Conservation (phyloP, 208 protist species). For the Trypanosoma scelopori region DNA sequence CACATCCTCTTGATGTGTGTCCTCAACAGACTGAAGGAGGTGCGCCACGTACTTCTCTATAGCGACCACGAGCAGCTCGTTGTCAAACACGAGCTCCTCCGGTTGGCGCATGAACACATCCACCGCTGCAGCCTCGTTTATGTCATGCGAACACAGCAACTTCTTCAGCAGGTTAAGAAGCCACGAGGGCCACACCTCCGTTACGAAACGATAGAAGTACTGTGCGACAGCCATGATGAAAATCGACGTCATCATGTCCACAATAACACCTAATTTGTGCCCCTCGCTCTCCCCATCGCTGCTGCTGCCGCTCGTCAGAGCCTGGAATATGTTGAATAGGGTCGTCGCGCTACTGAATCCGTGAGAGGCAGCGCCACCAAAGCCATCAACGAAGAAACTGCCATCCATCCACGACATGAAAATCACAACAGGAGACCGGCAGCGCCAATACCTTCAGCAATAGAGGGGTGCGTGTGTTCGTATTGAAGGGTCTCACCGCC, state of each 20-base stretch:
- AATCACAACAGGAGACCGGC: neutral
- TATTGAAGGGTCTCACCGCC: too few relatives aligned
- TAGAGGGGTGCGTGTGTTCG: too few relatives aligned
- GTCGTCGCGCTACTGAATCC: slow-evolving; percentile 8
- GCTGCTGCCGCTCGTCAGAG: neutral
- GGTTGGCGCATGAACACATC: slow-evolving; percentile 26
- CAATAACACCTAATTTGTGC: neutral
- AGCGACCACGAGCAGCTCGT: slow-evolving; percentile 24
- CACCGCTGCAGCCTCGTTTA: slow-evolving; percentile 10
- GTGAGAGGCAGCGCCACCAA: neutral
- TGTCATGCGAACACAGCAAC: neutral
- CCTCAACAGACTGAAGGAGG: slow-evolving; percentile 2
- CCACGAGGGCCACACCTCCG: slow-evolving; percentile 43
- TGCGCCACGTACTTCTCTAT: slow-evolving; percentile 26
- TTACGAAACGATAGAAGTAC: slow-evolving; percentile 39
- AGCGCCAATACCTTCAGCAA: too few relatives aligned
- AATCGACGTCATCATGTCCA: slow-evolving; percentile 19
- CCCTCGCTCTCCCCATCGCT: neutral
- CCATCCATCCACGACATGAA: neutral
- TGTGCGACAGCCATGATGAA: slow-evolving; percentile 6
- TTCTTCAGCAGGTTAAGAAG: neutral
- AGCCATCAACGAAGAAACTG: neutral
- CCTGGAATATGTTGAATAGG: slow-evolving; percentile 24
- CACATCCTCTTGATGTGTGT: neutral
- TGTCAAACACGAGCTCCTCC: slow-evolving; percentile 32